phyloP scores from a whole-genome alignment of 1,284 basidiomycete species.

The Singerocomus inundabilis region DNA sequence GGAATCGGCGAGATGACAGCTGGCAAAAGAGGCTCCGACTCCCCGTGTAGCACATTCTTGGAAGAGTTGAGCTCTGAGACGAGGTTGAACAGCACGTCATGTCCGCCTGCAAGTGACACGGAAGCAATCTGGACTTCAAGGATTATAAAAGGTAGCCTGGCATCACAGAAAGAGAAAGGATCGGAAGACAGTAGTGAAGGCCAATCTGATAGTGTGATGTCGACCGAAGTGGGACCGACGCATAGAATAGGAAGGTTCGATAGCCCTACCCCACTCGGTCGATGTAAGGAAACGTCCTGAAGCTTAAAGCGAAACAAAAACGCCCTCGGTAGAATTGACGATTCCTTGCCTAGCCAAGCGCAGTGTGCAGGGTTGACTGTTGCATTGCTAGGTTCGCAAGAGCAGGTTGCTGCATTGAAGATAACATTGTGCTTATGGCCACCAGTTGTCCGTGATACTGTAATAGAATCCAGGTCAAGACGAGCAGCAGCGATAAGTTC shows the following conservation, averaged over 20 bases:
- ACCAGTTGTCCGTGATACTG: constrained; percentile 34
- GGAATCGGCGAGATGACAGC: constrained; percentile 47
- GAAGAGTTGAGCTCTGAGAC: constrained; percentile 23
- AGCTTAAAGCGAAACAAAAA: constrained; percentile 46
- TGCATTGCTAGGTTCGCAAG: constrained; percentile 48
- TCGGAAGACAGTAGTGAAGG: constrained; percentile 38
- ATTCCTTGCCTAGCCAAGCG: constrained; percentile 53
- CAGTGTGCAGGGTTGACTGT: constrained; percentile 45
- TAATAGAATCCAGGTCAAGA: constrained; percentile 26
- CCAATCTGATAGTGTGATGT: constrained; percentile 57
- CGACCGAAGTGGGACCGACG: constrained; percentile 42
- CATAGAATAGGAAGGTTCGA: constrained; percentile 42
- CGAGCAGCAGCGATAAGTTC: constrained; percentile 17
- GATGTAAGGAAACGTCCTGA: constrained; percentile 37
- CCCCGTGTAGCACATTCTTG: constrained; percentile 14
- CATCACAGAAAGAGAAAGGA: constrained; percentile 52
- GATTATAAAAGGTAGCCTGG: constrained; percentile 58
- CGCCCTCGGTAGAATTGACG: constrained; percentile 35
- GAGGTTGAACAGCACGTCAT: constrained; percentile 49
- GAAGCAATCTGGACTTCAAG: constrained; percentile 46
- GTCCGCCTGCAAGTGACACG: constrained; percentile 49
- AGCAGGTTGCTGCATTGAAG: constrained; percentile 39
- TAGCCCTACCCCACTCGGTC: constrained; percentile 10
- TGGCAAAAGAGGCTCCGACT: constrained; percentile 27
- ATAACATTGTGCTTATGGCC: constrained; percentile 40